Base-by-base conservation (phyloP, 371 early-diverging fungal genomes). In the Mortierella sp. region DNA sequence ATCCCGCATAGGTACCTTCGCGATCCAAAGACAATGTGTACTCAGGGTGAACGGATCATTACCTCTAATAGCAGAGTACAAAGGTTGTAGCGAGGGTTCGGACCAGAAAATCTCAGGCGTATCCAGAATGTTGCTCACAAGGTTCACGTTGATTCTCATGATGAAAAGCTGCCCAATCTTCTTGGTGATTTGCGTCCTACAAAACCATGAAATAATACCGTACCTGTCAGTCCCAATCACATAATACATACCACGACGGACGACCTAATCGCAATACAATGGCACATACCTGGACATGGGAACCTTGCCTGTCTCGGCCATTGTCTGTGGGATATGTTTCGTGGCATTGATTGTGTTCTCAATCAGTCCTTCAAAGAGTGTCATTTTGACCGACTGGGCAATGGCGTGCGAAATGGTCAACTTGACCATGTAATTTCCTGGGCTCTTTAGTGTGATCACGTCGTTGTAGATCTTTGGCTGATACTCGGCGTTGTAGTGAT, bases 101-200 rank as follows among this genome's bases (percentile, higher is more conserved):
- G 91, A 90, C 94, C 94, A 94, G 61, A 94, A 94, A 48, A 94
- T 89, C 66, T 95, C 95, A n/a, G 95, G 96, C 24, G 91, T 91
- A 69, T 95, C 94, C 62, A 95, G 74, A 21, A 94, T 91, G 55
- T 92, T 92, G 54, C 87, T 87, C 39, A 96, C 95, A 27, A 95
- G 80, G 66, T 94, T 95, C 46, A 95, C 94, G 67, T 95, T 93
- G 76, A 94, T 93, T 18, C 95, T 86, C 93, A 93, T 92, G 52
- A 93, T 91, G 70, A 94, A 94, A 26, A 94, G 81, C 81, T 76
- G 78, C 5, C 91, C 91, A 67, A 93, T 91, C 81, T 91, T 91
- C 64, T 83, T 83, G 57, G 86, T 90, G 59, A 92, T 84, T 10
- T 85, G 85, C 67, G 85, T 87, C 67, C 90, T 89, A 69, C 19